Evolutionary conservation across 805 yeast species (phyloP), one percentile per base, ranked within the genome.

Genomic region (Zygosaccharomyces gambellarensis): DNA sequence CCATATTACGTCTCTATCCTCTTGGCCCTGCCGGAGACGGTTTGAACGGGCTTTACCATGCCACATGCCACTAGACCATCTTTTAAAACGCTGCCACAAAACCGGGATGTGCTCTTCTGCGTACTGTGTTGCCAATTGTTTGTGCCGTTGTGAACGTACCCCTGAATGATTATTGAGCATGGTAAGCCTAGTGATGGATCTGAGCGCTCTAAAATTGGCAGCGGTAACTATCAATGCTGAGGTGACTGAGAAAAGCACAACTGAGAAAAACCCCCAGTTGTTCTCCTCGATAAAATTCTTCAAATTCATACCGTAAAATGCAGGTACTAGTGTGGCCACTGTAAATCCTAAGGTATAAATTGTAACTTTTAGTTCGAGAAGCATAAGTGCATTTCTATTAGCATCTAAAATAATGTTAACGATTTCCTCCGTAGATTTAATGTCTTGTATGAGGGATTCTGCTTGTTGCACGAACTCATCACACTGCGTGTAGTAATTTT

Each of bases 401-500:
- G 97, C 88, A 66, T 90, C 97, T 47, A 90, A 68, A 52, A 90
- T 90, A 59, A 90, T 90, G 62, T 90, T 90, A 51, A 88, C 90
- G 62, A 90, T 87, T 60, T 90, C 97, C 63, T 90, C 97, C 0
- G 97, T 90, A 12, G 94, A 87, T 61, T 82, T 82, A 58, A 90
- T 88, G 62, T 90, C 95, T 57, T 82, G 83, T 19, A 87, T 79
- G 48, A 90, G 71, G 3, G 92, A 83, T 39, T 87, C 95, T 0
- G 95, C 83, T 58, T 87, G 92, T 66, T 90, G 97, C 5, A 90
- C 97, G 57, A 86, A 82, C 70, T 90, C 97, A 62, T 90, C 97
- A 63, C 92, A 85, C 59, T 90, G 97, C 51, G 86, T 85, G 67
- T 87, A 90, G 68, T 90, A 90, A 0, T 96, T 81, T 62, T 90